These are phyloP conservation scores for Pseudocohnilembus persalinus DNA, from an alignment of 169 alveolate species.

Conservation along the genomic window DNA sequence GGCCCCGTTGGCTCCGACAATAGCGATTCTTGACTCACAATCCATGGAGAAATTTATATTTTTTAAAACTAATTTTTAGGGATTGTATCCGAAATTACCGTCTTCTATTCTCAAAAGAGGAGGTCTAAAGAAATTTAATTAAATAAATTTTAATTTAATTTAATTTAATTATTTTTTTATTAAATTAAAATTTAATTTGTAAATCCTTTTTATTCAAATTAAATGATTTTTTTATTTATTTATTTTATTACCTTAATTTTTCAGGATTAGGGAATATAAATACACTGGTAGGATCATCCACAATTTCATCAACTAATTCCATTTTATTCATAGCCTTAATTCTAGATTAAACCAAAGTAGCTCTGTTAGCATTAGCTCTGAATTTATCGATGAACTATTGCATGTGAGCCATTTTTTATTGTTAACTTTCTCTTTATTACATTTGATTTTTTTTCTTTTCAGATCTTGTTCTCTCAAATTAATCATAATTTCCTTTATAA, in stretches of 20 bases:
- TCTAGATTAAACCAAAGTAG: conserved; percentile 94
- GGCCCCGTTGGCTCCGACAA: conserved; percentile 98
- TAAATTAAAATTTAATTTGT: no score
- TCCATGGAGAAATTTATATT: conserved; percentile 44
- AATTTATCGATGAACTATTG: conserved; percentile 95
- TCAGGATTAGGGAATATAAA: conserved; percentile 88
- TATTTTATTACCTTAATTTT: conserved; percentile 13
- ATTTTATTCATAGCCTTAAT: conserved; percentile 92
- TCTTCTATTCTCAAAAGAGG: conserved; percentile 81
- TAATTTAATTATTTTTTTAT: no score
- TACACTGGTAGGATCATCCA: conserved; percentile 94
- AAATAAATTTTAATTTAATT: no score
- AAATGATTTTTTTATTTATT: no score
- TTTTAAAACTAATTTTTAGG: conserved; percentile 23
- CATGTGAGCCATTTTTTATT: conserved; percentile 90
- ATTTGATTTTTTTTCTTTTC: conserved; percentile 86
- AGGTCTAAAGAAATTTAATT: conserved; percentile 21
- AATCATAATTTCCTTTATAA: conserved; percentile 95
- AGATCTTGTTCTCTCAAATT: conserved; percentile 91
- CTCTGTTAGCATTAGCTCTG: conserved; percentile 94
- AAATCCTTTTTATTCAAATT: no score
- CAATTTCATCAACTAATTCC: conserved; percentile 93
- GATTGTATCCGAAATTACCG: conserved; percentile 32
- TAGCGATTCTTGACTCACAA: conserved; percentile 89
- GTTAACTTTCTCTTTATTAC: conserved; percentile 88